These are phyloP conservation scores for Fusarium pseudonygamai DNA, from an alignment of 2,329 filamentous ascomycete genomes.

Conservation along the genomic window DNA sequence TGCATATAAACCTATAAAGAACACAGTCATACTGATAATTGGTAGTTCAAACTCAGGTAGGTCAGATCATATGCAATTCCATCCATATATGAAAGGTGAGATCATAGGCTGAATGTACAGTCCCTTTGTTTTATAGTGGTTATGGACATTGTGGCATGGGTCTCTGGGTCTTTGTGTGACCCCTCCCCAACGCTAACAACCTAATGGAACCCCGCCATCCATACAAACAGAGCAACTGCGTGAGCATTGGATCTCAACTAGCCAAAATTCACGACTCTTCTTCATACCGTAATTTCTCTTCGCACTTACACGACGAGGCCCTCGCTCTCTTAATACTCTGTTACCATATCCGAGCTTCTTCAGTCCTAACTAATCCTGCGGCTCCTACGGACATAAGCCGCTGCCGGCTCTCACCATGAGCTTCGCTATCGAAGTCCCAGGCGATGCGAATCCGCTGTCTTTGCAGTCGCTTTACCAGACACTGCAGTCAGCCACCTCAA, in stretches of 20 bases:
- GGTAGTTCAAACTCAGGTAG: background rate
- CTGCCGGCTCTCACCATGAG: slow-evolving; percentile 61
- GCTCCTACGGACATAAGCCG: slow-evolving; percentile 32
- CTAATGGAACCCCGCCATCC: slow-evolving; percentile 35
- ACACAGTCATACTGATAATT: background rate
- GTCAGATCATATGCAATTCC: background rate
- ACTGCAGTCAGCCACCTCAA: slow-evolving; percentile 70
- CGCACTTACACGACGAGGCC: slow-evolving; percentile 12
- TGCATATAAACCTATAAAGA: background rate
- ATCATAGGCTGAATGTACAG: background rate
- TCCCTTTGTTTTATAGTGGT: slow-evolving; percentile 8
- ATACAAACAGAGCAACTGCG: slow-evolving; percentile 25
- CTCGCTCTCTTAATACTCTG: background rate
- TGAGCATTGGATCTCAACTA: slow-evolving; percentile 25
- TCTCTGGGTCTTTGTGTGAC: slow-evolving; percentile 20
- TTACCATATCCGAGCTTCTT: background rate
- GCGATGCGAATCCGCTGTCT: slow-evolving; percentile 79
- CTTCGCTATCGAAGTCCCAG: slow-evolving; percentile 80
- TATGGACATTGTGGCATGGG: slow-evolving; percentile 26
- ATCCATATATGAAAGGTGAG: background rate
- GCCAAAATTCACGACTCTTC: slow-evolving; percentile 30
- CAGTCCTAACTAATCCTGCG: slow-evolving; percentile 6
- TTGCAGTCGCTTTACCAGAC: slow-evolving; percentile 71
- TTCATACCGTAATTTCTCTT: slow-evolving; percentile 22
- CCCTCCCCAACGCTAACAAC: slow-evolving; percentile 28